Conservation (phyloP, 257 asterid species). For the Solanum verrucosum region DNA sequence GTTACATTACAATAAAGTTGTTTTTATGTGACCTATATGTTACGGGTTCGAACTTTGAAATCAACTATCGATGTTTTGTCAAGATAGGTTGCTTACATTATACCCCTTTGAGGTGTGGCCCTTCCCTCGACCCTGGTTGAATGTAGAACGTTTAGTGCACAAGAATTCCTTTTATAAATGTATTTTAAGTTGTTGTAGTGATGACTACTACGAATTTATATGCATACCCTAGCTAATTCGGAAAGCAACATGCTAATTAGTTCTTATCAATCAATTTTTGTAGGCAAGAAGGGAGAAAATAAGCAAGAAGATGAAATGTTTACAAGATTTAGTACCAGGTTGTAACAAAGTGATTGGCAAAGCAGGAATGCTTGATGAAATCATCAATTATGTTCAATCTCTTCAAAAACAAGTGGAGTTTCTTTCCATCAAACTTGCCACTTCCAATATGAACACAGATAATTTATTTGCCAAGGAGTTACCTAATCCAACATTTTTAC, state of each 20-base stretch:
- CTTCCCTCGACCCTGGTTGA: too few relatives aligned
- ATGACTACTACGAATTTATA: too few relatives aligned
- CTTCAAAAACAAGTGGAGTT: slow-evolving; percentile 84
- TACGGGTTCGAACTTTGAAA: too few relatives aligned
- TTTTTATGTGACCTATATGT: too few relatives aligned
- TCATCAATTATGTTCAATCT: slow-evolving; percentile 70
- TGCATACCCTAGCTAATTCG: too few relatives aligned
- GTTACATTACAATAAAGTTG: not conserved
- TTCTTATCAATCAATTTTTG: not conserved
- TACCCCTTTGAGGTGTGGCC: too few relatives aligned
- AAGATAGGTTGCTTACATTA: too few relatives aligned
- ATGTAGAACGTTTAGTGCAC: too few relatives aligned
- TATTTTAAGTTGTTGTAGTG: too few relatives aligned
- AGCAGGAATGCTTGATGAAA: slow-evolving; percentile 78
- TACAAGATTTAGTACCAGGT: slow-evolving; percentile 75
- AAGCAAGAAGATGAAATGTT: slow-evolving; percentile 64
- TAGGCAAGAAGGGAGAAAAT: slow-evolving; percentile 83
- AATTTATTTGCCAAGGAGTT: slow-evolving; percentile 48
- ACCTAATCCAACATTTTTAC: slow-evolving; percentile 28
- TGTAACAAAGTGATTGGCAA: slow-evolving; percentile 65
- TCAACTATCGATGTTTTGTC: too few relatives aligned
- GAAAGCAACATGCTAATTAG: not conserved
- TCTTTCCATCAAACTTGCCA: slow-evolving; percentile 63
- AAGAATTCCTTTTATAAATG: too few relatives aligned
- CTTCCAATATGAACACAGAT: slow-evolving; percentile 35